Base-by-base conservation (phyloP, 2,329 filamentous ascomycete genomes). In the Neonectria faginata region DNA sequence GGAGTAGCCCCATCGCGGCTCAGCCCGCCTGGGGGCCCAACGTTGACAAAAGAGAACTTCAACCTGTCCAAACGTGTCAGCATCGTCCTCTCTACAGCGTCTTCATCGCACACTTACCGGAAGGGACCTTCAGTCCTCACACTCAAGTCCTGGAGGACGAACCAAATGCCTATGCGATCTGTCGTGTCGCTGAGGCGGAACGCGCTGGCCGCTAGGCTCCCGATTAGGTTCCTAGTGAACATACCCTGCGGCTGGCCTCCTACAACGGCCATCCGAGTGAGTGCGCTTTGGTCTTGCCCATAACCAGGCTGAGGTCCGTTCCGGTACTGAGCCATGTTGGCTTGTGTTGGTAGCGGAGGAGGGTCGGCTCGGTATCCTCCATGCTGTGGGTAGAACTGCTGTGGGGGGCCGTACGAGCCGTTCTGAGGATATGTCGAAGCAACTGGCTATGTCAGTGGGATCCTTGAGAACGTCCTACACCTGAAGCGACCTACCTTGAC, bases 211-310 rank as follows among this genome's bases (percentile, higher is more conserved):
- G 93, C 91, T 56, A 97, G 83, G 77, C 92, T 97, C 2, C 96
- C 96, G 68, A 99, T 98, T 10, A 99, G 86, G 75, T 98, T 99
- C 57, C 95, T 85, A 0, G 94, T 97, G 76, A 95, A 97, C 93
- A 97, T 97, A 60, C 92, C 93, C 41, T 89, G 89, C 1, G 90
- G 89, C 55, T 85, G 84, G 5, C 74, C 75, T 78, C 85, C 76
- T 6, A 76, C 77, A 64, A 79, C 76, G 5, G 78, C 76, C 73
- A 79, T 78, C 47, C 78, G 73, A 25, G 76, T 69, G 41, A 78
- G 60, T 3, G 70, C 65, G 42, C 64, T 73, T 45, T 75, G 75
- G 45, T 79, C 78, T 53, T 78, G 75, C 9, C 66, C 62, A 52
- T 76, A 78, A 8, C 70, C 70, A 16, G 72, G 61, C 9, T 69